Evolutionary conservation across 1,139 yeast genomes (phyloP), one percentile per base, ranked within the genome.

Genomic region (Kodamaea ohmeri): DNA sequence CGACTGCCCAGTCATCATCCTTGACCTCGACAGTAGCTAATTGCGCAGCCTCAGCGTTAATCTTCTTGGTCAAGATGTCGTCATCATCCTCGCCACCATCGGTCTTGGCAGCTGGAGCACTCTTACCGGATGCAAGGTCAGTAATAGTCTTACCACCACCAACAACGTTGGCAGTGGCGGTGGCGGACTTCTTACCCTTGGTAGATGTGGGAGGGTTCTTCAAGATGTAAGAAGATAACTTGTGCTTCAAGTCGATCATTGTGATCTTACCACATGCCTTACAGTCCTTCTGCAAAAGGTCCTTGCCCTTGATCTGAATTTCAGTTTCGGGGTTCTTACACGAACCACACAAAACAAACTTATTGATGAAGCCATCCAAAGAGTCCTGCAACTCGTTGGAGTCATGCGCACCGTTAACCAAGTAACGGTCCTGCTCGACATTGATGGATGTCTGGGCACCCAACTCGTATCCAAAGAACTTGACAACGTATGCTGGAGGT

Each of bases 261-360:
- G 96, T 80, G 59, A 90, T 78, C 62, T 83, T 82, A 66, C 99
- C 99, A 75, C 99, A 92, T 21, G 99, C 99, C 65, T 92, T 92
- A 75, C 99, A 92, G 63, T 92, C 97, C 65, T 92, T 82, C 55
- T 83, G 83, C 59, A 94, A 71, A 49, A 71, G 73, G 36, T 83
- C 94, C 52, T 83, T 86, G 55, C 83, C 85, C 51, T 85, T 80
- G 55, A 90, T 74, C 52, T 83, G 75, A 56, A 90, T 83, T 58
- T 88, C 97, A 27, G 99, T 92, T 68, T 92, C 99, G 24, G 99
- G 99, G 68, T 92, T 92, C 72, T 86, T 86, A 75, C 99, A 92
- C 45, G 88, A 77, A 24, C 86, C 92, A 76, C 99, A 92, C 41
- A 92, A 76, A 44, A 92, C 97, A 60, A 89, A 94, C 66, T 83